Conservation (phyloP, 1,139 yeast genomes). For the Protomyces inouyei region DNA sequence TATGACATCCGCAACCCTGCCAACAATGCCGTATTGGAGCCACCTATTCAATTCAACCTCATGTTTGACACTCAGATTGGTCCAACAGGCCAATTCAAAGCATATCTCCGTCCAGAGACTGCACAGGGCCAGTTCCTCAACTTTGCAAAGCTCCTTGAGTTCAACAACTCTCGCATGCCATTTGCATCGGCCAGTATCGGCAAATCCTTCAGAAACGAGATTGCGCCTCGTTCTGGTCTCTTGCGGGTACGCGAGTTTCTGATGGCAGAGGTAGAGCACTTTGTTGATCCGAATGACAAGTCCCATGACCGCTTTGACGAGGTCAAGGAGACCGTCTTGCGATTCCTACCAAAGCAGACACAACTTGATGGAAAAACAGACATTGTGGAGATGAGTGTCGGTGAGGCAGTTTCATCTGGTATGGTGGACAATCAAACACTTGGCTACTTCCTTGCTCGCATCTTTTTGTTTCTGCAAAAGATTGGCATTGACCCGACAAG, state of each 20-base stretch:
- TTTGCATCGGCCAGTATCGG: conserved; percentile 99
- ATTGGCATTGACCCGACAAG: conserved; percentile 84
- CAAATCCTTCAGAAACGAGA: conserved; percentile 97
- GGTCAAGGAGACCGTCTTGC: conserved; percentile 65
- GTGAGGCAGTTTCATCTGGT: conserved; percentile 81
- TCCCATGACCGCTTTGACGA: conserved; percentile 73
- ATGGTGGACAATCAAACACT: conserved; percentile 95
- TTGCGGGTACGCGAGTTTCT: conserved; percentile 96
- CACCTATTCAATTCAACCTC: conserved; percentile 91
- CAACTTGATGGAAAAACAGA: conserved; percentile 82
- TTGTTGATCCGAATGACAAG: conserved; percentile 87
- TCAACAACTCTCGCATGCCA: conserved; percentile 95
- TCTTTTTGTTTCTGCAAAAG: conserved; percentile 72
- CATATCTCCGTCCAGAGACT: conserved; percentile 96
- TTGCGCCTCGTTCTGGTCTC: conserved; percentile 96
- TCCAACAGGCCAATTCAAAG: conserved; percentile 93
- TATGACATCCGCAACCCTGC: conserved; percentile 85
- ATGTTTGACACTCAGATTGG: conserved; percentile 99
- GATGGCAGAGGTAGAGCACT: conserved; percentile 99
- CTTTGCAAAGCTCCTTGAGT: conserved; percentile 86
- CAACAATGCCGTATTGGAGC: conserved; percentile 77
- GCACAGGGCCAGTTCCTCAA: conserved; percentile 99
- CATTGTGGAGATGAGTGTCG: conserved; percentile 61
- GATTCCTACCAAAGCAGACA: conserved; percentile 75
- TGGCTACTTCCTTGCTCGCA: conserved; percentile 94